Conservation (phyloP, 352 stramenopile species). For the Thraustochytrium sp. region DNA sequence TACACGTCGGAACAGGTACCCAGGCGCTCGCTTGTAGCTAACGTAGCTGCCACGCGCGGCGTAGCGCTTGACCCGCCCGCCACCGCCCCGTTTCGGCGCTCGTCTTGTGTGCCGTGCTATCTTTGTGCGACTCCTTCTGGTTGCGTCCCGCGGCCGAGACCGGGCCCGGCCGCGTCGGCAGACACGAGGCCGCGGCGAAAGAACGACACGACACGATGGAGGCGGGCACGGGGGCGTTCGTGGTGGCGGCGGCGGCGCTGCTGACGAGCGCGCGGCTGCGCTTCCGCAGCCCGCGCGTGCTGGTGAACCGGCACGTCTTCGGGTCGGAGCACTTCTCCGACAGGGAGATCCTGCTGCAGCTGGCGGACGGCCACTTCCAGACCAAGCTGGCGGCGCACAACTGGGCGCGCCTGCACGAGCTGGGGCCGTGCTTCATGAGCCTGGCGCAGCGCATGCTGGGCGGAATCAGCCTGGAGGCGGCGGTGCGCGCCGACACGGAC, state of each 20-base stretch:
- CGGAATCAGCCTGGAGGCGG: neutral
- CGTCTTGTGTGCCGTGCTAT: no score
- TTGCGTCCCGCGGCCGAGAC: no score
- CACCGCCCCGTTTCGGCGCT: no score
- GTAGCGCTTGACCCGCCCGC: no score
- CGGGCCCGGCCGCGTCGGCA: no score
- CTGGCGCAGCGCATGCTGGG: neutral
- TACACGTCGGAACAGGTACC: no score
- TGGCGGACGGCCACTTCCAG: constrained; percentile 3
- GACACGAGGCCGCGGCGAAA: no score
- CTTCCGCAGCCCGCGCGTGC: neutral
- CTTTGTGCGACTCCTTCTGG: no score
- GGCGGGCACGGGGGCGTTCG: neutral
- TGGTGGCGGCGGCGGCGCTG: neutral
- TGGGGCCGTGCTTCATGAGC: constrained; percentile 2
- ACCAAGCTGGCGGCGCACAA: constrained; percentile 5
- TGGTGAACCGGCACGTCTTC: constrained; percentile 19
- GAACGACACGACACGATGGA: no score
- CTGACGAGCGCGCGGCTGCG: neutral
- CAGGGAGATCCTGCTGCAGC: constrained; percentile 19
- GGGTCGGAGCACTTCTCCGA: constrained; percentile 26
- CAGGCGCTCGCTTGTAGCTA: no score
- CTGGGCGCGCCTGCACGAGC: neutral
- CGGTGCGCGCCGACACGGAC: neutral
- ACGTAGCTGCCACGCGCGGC: no score